Conservation (phyloP, 1,139 yeast species). For the Pichia sp. region DNA sequence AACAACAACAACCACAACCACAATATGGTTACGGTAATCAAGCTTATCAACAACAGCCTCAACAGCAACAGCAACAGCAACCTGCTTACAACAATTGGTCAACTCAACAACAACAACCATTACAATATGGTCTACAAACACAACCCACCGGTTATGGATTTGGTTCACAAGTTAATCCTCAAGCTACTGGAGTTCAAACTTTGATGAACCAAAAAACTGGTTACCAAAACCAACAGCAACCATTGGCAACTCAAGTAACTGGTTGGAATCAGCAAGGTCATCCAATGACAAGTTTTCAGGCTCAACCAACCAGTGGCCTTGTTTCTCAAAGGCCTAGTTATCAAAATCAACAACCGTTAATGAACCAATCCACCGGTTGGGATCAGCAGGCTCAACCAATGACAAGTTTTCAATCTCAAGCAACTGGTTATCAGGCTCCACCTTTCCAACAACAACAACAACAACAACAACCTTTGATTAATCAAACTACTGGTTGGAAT, state of each 20-base stretch:
- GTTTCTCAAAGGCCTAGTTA: slow-evolving; percentile 18
- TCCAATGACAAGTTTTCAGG: slow-evolving; percentile 16
- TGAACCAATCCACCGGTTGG: slow-evolving; percentile 28
- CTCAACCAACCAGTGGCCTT: slow-evolving; percentile 27
- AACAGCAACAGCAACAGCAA: slow-evolving; percentile 18
- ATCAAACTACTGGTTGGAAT: slow-evolving; percentile 19
- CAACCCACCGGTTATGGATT: slow-evolving; percentile 28
- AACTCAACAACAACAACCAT: slow-evolving; percentile 12
- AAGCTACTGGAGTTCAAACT: slow-evolving; percentile 33
- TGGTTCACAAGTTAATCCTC: slow-evolving; percentile 27
- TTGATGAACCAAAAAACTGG: slow-evolving; percentile 36
- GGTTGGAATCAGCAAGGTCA: slow-evolving; percentile 21
- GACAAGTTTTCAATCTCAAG: slow-evolving; percentile 14
- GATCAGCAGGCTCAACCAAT: slow-evolving; percentile 16
- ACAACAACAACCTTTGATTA: slow-evolving; percentile 24
- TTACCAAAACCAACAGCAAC: slow-evolving; percentile 25
- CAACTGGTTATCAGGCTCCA: slow-evolving; percentile 9
- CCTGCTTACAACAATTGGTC: slow-evolving; percentile 24
- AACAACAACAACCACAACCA: background rate
- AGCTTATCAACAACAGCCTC: slow-evolving; percentile 4
- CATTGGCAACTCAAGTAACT: slow-evolving; percentile 30
- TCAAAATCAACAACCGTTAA: slow-evolving; percentile 8
- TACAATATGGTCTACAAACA: slow-evolving; percentile 19
- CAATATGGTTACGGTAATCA: background rate
- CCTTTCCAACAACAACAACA: slow-evolving; percentile 16